Evolutionary conservation across 2,329 filamentous ascomycete genomes (phyloP), one percentile per base, ranked within the genome.

Genomic region (Cordyceps javanica): DNA sequence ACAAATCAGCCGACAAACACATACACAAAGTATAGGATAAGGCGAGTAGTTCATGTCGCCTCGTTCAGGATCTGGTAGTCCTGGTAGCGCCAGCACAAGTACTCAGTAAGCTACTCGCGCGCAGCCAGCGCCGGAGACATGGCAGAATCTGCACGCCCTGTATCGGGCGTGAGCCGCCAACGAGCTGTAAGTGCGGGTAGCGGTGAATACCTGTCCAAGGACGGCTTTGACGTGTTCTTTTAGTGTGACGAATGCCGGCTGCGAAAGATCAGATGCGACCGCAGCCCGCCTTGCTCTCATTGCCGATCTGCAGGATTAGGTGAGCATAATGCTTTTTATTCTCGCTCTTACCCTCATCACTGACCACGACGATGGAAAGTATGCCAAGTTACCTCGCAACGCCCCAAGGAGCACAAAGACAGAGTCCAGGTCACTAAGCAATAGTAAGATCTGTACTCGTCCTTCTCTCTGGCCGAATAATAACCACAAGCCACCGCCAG

Each of bases 201-300:
- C 41, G 25, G 41, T 19, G 41, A 45, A 26, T 26, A 45, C 11
- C n/a, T 45, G 21, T 13, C 19, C 32, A 25, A 7, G 11, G 19
- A 45, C 10, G 41, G 41, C 19, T 45, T 26, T 45, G 41, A 45
- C 51, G 23, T 16, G 3, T 42, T 28, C 51, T n/a, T n/a, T 13
- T 25, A 55, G 51, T 55, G 51, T 21, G 51, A 55, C 36, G 51
- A 55, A 30, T 55, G 51, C 39, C 51, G 51, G 23, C 16, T 26
- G n/a, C 36, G 51, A 32, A 55, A 55, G 36, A 55, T 36, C n/a
- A 42, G 36, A 42, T 55, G 51, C 28, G 51, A 55, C 39, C 51
- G 51, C 21, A 21, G n/a, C 32, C 38, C 51, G 34, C 51, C 51
- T 26, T 55, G 51, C 51, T 55, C 51, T 28, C 51, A 55, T 28